Conservation (phyloP, 2,329 filamentous ascomycete genomes). For the Aspergillus terreus region DNA sequence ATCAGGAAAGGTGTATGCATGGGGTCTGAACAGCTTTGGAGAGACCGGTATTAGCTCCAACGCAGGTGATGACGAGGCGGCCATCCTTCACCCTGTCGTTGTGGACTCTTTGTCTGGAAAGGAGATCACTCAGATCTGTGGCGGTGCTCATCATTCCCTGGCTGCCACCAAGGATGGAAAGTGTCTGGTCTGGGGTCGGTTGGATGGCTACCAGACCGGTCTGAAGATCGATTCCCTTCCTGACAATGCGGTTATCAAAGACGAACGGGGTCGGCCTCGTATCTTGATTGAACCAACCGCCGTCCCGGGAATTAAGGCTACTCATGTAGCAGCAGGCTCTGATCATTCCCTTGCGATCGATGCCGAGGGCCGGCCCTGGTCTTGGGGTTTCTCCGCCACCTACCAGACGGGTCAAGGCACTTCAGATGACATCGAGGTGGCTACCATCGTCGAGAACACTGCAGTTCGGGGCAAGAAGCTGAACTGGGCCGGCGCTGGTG, state of each 20-base stretch:
- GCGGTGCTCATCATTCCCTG: slow-evolving; percentile 72
- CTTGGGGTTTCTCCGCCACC: slow-evolving; percentile 76
- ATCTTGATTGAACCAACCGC: slow-evolving; percentile 66
- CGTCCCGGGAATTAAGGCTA: slow-evolving; percentile 58
- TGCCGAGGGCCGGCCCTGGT: slow-evolving; percentile 65
- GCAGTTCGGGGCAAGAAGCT: slow-evolving; percentile 73
- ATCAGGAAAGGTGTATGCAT: slow-evolving; percentile 68
- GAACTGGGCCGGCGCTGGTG: slow-evolving; percentile 77
- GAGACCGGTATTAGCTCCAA: slow-evolving; percentile 67
- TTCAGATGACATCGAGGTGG: slow-evolving; percentile 73
- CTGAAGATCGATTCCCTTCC: slow-evolving; percentile 55
- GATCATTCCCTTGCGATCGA: slow-evolving; percentile 73
- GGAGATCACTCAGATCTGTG: slow-evolving; percentile 65
- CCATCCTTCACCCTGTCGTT: slow-evolving; percentile 67
- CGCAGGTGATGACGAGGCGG: slow-evolving; percentile 65
- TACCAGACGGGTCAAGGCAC: slow-evolving; percentile 77
- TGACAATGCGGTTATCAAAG: slow-evolving; percentile 59
- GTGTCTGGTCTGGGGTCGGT: slow-evolving; percentile 58
- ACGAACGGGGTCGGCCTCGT: slow-evolving; percentile 62
- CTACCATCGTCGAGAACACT: slow-evolving; percentile 79
- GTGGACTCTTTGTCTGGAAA: slow-evolving; percentile 62
- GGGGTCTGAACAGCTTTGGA: slow-evolving; percentile 85
- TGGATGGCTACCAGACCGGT: slow-evolving; percentile 60
- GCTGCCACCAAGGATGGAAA: slow-evolving; percentile 52
- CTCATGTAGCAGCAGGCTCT: slow-evolving; percentile 59